A percentile compares a stretch with the other conserved stretches of the same genome.
Conservation (phyloP, 225 moss, liverwort and hornwort genomes). For the Bryum argenteum region DNA sequence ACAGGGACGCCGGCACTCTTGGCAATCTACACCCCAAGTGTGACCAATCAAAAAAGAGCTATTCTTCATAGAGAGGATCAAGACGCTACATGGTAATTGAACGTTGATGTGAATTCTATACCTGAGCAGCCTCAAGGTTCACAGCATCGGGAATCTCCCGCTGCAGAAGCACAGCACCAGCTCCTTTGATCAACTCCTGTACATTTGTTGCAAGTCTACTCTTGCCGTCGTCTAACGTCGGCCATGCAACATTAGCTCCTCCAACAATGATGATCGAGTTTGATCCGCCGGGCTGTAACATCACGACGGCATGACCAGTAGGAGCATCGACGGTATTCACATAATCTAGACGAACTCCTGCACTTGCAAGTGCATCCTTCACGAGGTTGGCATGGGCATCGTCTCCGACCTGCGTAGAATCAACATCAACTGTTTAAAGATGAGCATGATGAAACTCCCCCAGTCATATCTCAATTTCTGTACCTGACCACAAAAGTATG, state of each 20-base stretch:
- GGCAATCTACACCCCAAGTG: constrained; percentile 65
- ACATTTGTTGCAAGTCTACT: constrained; percentile 38
- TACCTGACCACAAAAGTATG: constrained; percentile 65
- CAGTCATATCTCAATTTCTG: neutral
- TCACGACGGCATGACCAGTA: constrained; percentile 69
- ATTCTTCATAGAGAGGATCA: constrained; percentile 10
- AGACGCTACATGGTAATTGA: neutral
- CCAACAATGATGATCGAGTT: constrained; percentile 70
- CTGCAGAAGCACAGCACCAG: constrained; percentile 72
- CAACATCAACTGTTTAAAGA: neutral
- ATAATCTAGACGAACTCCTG: constrained; percentile 63
- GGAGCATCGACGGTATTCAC: constrained; percentile 52
- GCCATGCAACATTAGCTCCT: constrained; percentile 68
- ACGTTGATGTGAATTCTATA: constrained; percentile 23
- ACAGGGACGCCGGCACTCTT: constrained; percentile 60
- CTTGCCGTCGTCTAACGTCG: constrained; percentile 49
- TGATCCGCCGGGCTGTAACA: constrained; percentile 68
- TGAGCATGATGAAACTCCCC: too few species aligned
- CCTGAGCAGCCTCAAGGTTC: constrained; percentile 72
- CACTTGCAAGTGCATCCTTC: constrained; percentile 55
- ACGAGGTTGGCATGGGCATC: constrained; percentile 62
- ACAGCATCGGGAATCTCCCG: constrained; percentile 69
- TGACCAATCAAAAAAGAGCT: constrained; percentile 4
- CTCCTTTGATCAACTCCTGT: constrained; percentile 55
- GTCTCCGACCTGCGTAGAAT: constrained; percentile 54